Evolutionary conservation across 2,329 filamentous ascomycete genomes (phyloP), one percentile per base, ranked within the genome.

Genomic region (Neurospora sp.): DNA sequence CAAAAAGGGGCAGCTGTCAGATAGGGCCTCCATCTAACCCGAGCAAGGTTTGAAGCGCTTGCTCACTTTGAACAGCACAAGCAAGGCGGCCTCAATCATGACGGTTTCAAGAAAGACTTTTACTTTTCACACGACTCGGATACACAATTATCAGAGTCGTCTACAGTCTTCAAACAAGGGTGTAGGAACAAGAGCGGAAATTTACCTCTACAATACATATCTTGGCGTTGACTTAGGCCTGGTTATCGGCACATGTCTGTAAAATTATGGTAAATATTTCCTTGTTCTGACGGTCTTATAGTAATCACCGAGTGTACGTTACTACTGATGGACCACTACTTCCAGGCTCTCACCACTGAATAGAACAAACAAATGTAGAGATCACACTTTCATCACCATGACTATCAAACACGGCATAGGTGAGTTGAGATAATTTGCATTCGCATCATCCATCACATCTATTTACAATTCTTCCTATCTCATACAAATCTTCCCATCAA

Each of bases 21-120:
- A 28, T 58, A 58, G 28, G 23, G 23, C 10, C 19, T 15, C 46
- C 43, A 23, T 23, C 19, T 52, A 23, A 13, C 7, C 10, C 5
- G 4, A 7, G 19, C 11, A 23, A 52, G 4, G 43, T 52, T 15
- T 52, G 43, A 23, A 13, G 43, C 19, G n/a, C 43, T 52, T 23
- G 11, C 42, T 23, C 43, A 23, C 43, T 23, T 52, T 52, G 10
- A 52, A 52, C 4, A 19, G 19, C 43, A 23, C 10, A 23, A 13
- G 43, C 43, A 23, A 52, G 10, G 72, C 75, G 17, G 28, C 17
- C 8, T 42, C 38, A 19, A 52, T 23, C 62, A 69, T 69, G 42
- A 23, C 38, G 33, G 66, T 40, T 39, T 68, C 36, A 38, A 38
- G 19, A 52, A 23, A 46, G 40, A 43, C 17, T 43, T 5, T 2